Conservation (phyloP, 1,284 basidiomycete genomes). For the Filobasidium uniguttulatum region DNA sequence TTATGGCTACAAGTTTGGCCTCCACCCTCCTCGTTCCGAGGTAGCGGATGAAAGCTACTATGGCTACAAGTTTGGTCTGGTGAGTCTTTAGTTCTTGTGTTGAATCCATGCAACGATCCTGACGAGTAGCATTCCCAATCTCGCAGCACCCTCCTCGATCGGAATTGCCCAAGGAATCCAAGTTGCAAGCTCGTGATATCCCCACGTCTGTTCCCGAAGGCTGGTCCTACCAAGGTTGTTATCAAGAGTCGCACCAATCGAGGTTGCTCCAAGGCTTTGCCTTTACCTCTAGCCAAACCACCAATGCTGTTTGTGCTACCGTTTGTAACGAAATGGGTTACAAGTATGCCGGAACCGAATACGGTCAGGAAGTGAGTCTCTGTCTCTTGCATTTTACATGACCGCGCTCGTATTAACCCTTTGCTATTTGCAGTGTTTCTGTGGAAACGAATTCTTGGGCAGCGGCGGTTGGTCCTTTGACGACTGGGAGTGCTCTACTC, state of each 20-base stretch:
- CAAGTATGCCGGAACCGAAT: constrained; percentile 30
- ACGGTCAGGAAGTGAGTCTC: constrained; percentile 25
- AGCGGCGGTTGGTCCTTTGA: constrained; percentile 19
- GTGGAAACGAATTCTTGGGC: constrained; percentile 22
- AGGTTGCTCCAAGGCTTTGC: constrained; percentile 31
- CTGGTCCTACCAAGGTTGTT: constrained; percentile 32
- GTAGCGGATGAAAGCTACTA: constrained; percentile 26
- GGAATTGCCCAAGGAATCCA: not conserved
- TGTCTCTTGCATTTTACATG: not conserved
- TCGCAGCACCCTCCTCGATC: not conserved
- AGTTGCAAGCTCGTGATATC: not conserved
- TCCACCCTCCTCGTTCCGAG: constrained; percentile 6
- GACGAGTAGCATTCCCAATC: not conserved
- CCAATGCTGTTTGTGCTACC: constrained; percentile 9
- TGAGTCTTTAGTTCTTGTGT: constrained; percentile 21
- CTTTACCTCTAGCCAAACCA: constrained; percentile 18
- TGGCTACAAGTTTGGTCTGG: constrained; percentile 23
- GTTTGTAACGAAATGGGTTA: constrained; percentile 21
- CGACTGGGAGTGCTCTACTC: constrained; percentile 21
- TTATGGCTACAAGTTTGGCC: constrained; percentile 23
- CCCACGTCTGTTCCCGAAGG: constrained; percentile 22
- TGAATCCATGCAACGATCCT: too few relatives aligned
- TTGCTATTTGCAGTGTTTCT: constrained; percentile 26
- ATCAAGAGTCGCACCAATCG: constrained; percentile 26
- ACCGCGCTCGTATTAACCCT: too few relatives aligned